Base-by-base conservation (phyloP, 345 rosid genomes). In the Jatropha curcas region DNA sequence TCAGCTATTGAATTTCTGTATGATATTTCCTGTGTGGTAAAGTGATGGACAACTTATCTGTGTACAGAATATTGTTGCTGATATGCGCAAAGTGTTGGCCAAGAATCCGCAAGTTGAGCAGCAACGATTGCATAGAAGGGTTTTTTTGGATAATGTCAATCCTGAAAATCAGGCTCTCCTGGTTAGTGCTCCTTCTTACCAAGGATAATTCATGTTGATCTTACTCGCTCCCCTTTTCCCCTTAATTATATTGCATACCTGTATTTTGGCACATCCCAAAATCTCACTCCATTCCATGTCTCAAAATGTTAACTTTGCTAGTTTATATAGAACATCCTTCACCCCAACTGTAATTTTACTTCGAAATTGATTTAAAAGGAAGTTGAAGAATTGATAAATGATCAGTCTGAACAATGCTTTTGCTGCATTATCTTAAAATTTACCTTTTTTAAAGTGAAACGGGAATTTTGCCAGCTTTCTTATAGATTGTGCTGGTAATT, bases 41-140 rank as follows among this genome's bases (percentile, higher is more conserved):
- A 12, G 17, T 50, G n/a, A 31, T 66, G 59, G 27, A 57, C 57
- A 30, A 27, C 50, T 60, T 30, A 70, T 25, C n/a, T 57, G 27
- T 69, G 33, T 69, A 28, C 84, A 90, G 97, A 88, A 78, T 81
- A 88, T 92, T 80, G 92, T 88, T 68, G 89, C 95, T 59, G 95
- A 92, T 81, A 92, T 92, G 95, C 87, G 95, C 78, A 92, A 92
- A 77, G 93, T 92, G 43, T 72, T 90, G 78, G 88, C 97, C 25
- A 92, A 92, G 84, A 92, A 92, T 85, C 93, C 95, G 78, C 93
- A 88, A 82, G 90, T 92, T 74, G 97, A 92, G 81, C 97, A 92
- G 81, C 91, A 87, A 81, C 83, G 84, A 78, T 80, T 89, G 80
- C 95, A 92, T 76, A 85, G 93, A 82, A 87, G 97, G 87, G 86